Evolutionary conservation across 1,139 yeast genomes (phyloP), one percentile per base, ranked within the genome.

Genomic region (Taphrina deformans): DNA sequence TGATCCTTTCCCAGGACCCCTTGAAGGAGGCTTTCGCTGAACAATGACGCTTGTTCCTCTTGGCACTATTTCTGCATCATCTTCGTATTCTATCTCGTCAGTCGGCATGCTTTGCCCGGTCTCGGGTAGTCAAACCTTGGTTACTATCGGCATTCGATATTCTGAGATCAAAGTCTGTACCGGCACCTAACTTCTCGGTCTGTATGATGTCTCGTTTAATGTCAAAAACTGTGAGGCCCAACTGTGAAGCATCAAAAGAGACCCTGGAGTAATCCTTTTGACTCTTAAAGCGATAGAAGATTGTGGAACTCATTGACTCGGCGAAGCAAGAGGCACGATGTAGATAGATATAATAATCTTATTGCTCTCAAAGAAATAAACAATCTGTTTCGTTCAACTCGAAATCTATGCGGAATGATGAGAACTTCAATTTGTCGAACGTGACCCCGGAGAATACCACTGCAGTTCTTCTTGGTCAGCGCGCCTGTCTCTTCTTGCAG

Each of bases 191-290:
- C 72, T 86, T 89, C 76, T 92, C 93, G 59, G 87, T 90, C 33
- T 82, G 76, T 60, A 95, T 87, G 66, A 93, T 91, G 72, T 93
- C 98, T 69, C 93, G 85, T 76, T 95, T 95, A 69, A 93, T 79
- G 74, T 93, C 99, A 78, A 92, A 93, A 12, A 92, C 96, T 10
- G 96, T 89, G 65, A 95, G 85, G 38, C 98, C 97, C 0, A 98
- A 92, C 21, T 51, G 63, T 18, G 69, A 55, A 31, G 99, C 99
- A 75, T 95, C 99, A 74, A 93, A 95, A 62, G 87, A 83, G 55
- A 93, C 85, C 55, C 96, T 84, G 0, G 89, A 85, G 55, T 89
- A 86, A 63, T 84, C 86, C 75, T 86, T 88, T 75, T 92, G 97
- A 51, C 96, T 95, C 69, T 85, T 79, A 76, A 93, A 93, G 75